Evolutionary conservation across 2,329 filamentous ascomycete species (phyloP).

Genomic region (Verruconis gallopava): DNA sequence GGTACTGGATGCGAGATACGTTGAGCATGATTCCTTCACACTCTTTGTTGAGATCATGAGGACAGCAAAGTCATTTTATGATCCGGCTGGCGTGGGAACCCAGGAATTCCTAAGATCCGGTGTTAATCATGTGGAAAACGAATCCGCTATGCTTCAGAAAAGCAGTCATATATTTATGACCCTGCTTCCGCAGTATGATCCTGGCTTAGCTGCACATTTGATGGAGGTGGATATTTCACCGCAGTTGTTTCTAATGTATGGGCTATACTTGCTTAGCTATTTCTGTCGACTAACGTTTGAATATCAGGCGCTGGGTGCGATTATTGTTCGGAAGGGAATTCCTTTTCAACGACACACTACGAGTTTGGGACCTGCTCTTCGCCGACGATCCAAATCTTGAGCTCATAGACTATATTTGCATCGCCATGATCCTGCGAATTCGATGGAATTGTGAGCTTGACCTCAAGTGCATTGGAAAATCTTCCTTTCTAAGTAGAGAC

Average conservation of each 20-base stretch:
- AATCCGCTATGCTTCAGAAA: slow-evolving; percentile 67
- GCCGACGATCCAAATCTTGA: slow-evolving; percentile 70
- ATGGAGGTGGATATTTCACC: slow-evolving; percentile 79
- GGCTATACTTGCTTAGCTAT: neutral
- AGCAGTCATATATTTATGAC: slow-evolving; percentile 80
- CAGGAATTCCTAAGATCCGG: neutral
- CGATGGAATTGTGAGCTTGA: slow-evolving; percentile 64
- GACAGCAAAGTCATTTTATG: slow-evolving; percentile 74
- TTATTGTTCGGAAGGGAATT: slow-evolving; percentile 91
- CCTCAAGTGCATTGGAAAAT: too few species aligned
- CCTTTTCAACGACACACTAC: slow-evolving; percentile 68
- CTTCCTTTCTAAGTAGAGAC: slow-evolving; percentile 3
- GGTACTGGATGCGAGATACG: slow-evolving; percentile 56
- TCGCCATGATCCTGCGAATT: slow-evolving; percentile 85
- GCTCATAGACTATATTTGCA: slow-evolving; percentile 79
- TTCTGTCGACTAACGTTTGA: neutral
- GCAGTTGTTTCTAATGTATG: slow-evolving; percentile 86
- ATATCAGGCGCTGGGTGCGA: slow-evolving; percentile 71
- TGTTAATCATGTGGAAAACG: slow-evolving; percentile 19
- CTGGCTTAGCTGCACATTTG: slow-evolving; percentile 70
- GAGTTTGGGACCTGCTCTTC: slow-evolving; percentile 85
- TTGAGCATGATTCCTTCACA: slow-evolving; percentile 85
- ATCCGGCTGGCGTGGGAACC: slow-evolving; percentile 39
- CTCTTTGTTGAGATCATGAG: slow-evolving; percentile 84
- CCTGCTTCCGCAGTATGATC: slow-evolving; percentile 64